Evolutionary conservation across 257 asterid species (phyloP), one percentile per base, ranked within the genome.

Genomic region (Lithospermum erythrorhizon): DNA sequence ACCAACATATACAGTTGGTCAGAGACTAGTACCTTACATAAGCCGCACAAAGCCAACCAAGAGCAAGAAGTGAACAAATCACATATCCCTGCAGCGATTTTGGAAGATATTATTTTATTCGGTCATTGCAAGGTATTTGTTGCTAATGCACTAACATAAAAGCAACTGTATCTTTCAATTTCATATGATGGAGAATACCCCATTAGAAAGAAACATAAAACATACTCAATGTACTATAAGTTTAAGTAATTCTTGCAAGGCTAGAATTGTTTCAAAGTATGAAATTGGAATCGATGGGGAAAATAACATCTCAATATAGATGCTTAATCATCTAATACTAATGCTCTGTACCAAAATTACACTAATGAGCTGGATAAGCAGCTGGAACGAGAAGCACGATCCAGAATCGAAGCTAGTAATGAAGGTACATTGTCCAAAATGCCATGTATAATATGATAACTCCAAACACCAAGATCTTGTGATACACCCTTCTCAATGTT

Each of bases 41-140:
- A 55, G 97, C 81, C 74, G 99, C 99, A 75, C 78, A 74, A 64
- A 73, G 84, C 97, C 97, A 93, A 67, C 99, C 99, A 84, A 93
- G 85, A 64, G 96, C 95, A 64, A 93, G 96, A 64, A 65, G 3
- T 66, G 87, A 80, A 84, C 96, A 85, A 61, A 93, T 89, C 14
- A 64, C 16, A 73, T 71, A 83, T 61, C 99, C 99, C 99, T 93
- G 86, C 70, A 78, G 57, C 63, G 74, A 52, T 59, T 59, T 62
- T 1, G 67, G 19, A 70, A 13, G 62, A 58, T n/a, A 1, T 15
- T 1, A 3, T 22, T 53, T 10, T 6, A 53, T 53, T 18, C 23
- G 5, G 57, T 14, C 24, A 53, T 41, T 41, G 49, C 49, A 41
- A 11, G 22, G 16, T n/a, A 19, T 6, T 52, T 53, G 11, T 6